Evolutionary conservation across 306 rosid genomes (phyloP).

Genomic region (Heteromeles arbutifolia): DNA sequence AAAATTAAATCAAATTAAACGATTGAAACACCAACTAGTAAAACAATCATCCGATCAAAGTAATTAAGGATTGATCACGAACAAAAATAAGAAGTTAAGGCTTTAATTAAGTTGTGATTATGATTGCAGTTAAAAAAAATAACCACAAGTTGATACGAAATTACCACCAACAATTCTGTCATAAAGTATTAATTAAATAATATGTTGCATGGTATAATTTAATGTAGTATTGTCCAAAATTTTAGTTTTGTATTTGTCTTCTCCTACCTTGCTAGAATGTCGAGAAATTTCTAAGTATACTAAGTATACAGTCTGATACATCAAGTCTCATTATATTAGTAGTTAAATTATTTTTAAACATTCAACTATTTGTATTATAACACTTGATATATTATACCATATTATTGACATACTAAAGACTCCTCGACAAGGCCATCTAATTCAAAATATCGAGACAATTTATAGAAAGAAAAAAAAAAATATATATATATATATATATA

Average conservation of each 20-base stretch:
- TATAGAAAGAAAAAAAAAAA: too few species aligned
- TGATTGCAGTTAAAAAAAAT: neutral
- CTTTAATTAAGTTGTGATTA: neutral
- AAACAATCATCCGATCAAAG: neutral
- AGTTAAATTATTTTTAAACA: too few species aligned
- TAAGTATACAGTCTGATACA: too few species aligned
- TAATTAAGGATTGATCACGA: neutral
- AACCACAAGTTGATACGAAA: neutral
- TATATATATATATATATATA: too few species aligned
- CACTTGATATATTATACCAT: fast-evolving
- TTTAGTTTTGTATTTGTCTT: neutral
- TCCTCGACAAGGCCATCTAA: neutral
- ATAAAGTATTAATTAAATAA: neutral
- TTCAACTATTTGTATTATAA: too few species aligned
- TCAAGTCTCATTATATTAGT: too few species aligned
- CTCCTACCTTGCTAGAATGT: neutral
- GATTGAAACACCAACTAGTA: neutral
- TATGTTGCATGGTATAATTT: neutral
- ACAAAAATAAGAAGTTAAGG: neutral
- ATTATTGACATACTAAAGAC: too few species aligned
- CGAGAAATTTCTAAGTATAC: too few species aligned
- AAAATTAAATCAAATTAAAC: too few species aligned
- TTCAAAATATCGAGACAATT: neutral
- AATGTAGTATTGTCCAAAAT: neutral
- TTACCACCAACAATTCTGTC: neutral